Conservation (phyloP, 2,329 filamentous ascomycete genomes). For the Colletotrichum ledebouriae region DNA sequence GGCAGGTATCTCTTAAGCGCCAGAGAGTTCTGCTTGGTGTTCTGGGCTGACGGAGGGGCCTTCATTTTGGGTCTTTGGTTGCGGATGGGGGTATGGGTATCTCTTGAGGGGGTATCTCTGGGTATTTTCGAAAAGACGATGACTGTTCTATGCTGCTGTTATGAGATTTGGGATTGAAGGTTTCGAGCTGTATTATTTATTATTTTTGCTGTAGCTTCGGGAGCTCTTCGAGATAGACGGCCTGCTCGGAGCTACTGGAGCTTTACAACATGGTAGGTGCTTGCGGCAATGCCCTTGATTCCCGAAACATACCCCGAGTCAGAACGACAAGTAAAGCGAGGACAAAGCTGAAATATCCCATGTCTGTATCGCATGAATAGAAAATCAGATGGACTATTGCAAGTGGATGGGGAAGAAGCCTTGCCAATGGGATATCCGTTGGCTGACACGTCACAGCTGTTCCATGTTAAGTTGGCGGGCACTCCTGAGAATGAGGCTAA, state of each 20-base stretch:
- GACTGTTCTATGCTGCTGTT: conserved; percentile 37
- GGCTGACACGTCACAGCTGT: conserved; percentile 37
- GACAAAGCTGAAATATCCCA: conserved; percentile 42
- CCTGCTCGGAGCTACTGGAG: conserved; percentile 38
- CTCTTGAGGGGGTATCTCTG: conserved; percentile 38
- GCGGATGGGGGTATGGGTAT: conserved; percentile 32
- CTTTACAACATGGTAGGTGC: conserved; percentile 43
- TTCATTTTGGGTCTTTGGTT: conserved; percentile 27
- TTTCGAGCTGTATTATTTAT: conserved; percentile 40
- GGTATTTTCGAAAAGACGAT: conserved; percentile 33
- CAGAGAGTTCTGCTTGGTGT: conserved; percentile 40
- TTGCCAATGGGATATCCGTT: conserved; percentile 26
- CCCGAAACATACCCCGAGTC: conserved; percentile 40
- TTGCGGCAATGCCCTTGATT: conserved; percentile 38
- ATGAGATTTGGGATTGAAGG: conserved; percentile 1
- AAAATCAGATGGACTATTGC: conserved; percentile 39
- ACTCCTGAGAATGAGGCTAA: conserved; percentile 31
- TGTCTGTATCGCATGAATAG: conserved; percentile 36
- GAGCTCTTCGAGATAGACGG: conserved; percentile 27
- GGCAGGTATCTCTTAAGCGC: conserved; percentile 40
- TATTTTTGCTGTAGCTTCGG: conserved; percentile 25
- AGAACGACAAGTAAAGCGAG: conserved; percentile 37
- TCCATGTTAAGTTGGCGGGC: conserved; percentile 37
- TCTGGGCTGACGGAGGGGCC: conserved; percentile 36
- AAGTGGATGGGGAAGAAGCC: conserved; percentile 28